These are phyloP conservation scores for Wilcoxina mikolae DNA, from an alignment of 495 filamentous ascomycete species.

Conservation along the genomic window DNA sequence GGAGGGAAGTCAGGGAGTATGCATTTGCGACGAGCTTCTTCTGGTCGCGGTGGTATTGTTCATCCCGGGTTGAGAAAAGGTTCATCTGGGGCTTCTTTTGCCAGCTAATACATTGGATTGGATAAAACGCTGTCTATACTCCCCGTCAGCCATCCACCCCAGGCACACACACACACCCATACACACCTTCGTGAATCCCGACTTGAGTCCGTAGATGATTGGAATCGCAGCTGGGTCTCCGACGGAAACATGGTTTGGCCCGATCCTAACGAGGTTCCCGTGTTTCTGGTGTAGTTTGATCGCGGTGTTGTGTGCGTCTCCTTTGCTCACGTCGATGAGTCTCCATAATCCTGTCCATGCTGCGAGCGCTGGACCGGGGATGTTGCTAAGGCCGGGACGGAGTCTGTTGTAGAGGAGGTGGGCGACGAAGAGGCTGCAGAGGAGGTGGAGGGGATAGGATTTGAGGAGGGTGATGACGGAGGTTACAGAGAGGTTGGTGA, in stretches of 20 bases:
- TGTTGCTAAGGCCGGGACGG: constrained; percentile 1
- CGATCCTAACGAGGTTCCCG: constrained; percentile 35
- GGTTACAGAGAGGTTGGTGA: not conserved
- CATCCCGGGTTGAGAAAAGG: constrained; percentile 29
- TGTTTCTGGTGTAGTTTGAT: constrained; percentile 35
- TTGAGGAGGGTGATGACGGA: not conserved
- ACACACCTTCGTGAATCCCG: constrained; percentile 31
- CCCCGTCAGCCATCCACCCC: not conserved
- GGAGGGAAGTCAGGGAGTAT: constrained; percentile 29
- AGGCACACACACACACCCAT: not conserved
- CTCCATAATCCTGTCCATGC: constrained; percentile 31
- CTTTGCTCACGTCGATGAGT: constrained; percentile 29
- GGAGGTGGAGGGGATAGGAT: not conserved
- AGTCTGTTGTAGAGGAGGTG: not conserved
- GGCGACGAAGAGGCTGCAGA: not conserved
- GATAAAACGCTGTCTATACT: constrained; percentile 35
- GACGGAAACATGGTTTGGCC: constrained; percentile 32
- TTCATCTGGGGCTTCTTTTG: constrained; percentile 29
- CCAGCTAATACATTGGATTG: constrained; percentile 30
- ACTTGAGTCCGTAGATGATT: constrained; percentile 32
- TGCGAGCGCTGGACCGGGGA: constrained; percentile 31
- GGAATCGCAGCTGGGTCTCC: constrained; percentile 31
- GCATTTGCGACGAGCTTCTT: constrained; percentile 28
- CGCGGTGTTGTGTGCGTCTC: constrained; percentile 27
- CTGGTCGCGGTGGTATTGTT: constrained; percentile 20